Base-by-base conservation (phyloP, 1,284 basidiomycete genomes). In the Melampsora allii-populina region DNA sequence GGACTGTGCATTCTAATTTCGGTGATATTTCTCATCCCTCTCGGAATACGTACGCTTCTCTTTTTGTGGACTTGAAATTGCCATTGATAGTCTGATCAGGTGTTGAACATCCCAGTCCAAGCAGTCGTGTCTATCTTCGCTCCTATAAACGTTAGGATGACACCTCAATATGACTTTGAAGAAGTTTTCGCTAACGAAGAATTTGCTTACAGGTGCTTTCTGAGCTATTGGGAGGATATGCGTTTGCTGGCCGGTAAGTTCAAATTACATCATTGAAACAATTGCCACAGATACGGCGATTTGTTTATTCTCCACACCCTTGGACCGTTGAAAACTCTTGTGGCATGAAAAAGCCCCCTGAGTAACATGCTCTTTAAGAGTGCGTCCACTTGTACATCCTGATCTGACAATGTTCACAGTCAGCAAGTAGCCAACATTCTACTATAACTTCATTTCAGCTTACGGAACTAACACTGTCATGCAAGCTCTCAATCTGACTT, bases 301-400 rank as follows among this genome's bases (percentile, higher is more conserved):
- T 58, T 5, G 56, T 19, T 53, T 24, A 42, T 17, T 53, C 27
- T 45, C 36, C 19, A 5, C 39, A 21, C 29, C 33, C 33, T 7
- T 33, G 5, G 9, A 33, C 33, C 33, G 9, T 5, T 33, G 33
- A 5, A 33, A 33, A 33, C 33, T 7, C 9, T 3, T 33, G 33
- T 33, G 5, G 33, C 33, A 33, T 33, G 33, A 33, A 33, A 33
- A 33, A 72, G 68, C 19, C 68, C 68, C 24, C 63, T 72, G 12
- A 61, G 48, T 29, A 72, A 72, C 24, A 72, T 72, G 68, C 17
- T 72, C 6, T 72, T 72, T 53, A 72, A 72, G 36, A 72, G 68
- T 72, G 10, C 48, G 53, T 58, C 12, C 17, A 24, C 58, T 27
- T 21, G 24, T 4, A 58, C 24, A 6, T 29, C 50, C 50, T 36